phyloP scores from a whole-genome alignment of 2,329 filamentous ascomycete species.

The Byssoonygena ceratinophila region DNA sequence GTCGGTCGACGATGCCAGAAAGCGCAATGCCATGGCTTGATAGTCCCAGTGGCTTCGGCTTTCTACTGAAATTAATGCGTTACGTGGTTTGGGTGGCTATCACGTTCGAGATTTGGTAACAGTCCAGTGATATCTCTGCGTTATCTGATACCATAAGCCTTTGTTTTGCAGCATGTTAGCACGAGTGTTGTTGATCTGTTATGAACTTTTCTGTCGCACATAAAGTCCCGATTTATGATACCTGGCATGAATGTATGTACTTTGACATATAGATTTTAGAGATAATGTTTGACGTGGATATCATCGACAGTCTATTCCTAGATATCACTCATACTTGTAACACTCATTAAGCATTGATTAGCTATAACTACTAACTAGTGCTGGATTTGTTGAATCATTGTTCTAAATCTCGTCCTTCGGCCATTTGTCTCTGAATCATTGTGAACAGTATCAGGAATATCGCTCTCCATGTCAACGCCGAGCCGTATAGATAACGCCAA shows the following conservation, averaged over 20 bases:
- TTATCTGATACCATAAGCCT: no score
- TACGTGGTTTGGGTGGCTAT: background rate
- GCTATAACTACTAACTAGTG: no score
- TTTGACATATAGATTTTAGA: background rate
- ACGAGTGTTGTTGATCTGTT: background rate
- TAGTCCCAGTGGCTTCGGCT: background rate
- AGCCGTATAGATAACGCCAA: no score
- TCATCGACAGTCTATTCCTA: background rate
- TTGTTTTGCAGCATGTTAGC: no score
- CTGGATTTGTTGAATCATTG: no score
- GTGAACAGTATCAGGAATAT: no score
- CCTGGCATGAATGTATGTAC: background rate
- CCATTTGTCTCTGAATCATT: no score
- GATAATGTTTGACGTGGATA: background rate
- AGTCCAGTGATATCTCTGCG: no score
- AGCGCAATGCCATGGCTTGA: conserved; percentile 42
- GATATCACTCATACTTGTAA: no score
- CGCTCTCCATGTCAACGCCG: background rate
- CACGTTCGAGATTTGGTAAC: background rate
- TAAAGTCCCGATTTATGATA: background rate
- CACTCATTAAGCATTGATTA: no score
- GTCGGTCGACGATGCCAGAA: conserved; percentile 51
- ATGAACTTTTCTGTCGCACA: background rate
- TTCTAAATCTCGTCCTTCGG: no score
- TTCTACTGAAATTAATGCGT: no score